Evolutionary conservation across 1,139 yeast species (phyloP), one percentile per base, ranked within the genome.

Genomic region (Hyphopichia buzzinii): DNA sequence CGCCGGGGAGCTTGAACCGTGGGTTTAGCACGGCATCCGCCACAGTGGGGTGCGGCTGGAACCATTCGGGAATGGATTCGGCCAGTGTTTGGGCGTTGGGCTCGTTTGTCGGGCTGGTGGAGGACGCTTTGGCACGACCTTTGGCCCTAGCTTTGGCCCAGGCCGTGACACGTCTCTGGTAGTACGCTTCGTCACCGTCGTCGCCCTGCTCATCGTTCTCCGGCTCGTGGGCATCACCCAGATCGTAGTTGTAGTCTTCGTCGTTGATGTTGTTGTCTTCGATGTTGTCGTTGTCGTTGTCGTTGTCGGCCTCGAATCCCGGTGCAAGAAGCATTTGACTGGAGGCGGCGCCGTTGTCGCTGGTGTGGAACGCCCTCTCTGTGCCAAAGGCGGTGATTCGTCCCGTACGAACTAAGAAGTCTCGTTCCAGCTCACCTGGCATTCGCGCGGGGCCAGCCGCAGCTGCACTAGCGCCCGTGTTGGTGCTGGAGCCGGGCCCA

Each of bases 321-420:
- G 75, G 76, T 14, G 59, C 62, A 70, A 51, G 38, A 52, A 46
- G 23, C 23, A 19, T 19, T 10, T 19, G 23, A 10, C 23, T 19
- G 23, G 23, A 7, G 23, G 23, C 23, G 23, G 23, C 23, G 39
- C 48, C 52, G 8, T 42, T 49, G 17, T 42, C 52, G 44, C 55
- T 33, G 54, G 60, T 29, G 8, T 54, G 62, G 44, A 86, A 86
- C 4, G 75, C 78, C 26, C 74, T 69, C 14, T 79, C 68, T 29
- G 79, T 79, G 8, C 97, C 95, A 66, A 92, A 92, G 0, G 98
- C 98, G 0, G 99, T 92, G 39, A 89, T 80, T 55, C 88, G 83
- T 29, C 99, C 99, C 0, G 90, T 90, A 44, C 98, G 70, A 1
- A 92, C 77, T 43, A 92, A 67, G 53, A 63, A 92, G 37, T 90